Conservation (phyloP, 2,329 filamentous ascomycete species). For the Ophiosphaerella korrae region DNA sequence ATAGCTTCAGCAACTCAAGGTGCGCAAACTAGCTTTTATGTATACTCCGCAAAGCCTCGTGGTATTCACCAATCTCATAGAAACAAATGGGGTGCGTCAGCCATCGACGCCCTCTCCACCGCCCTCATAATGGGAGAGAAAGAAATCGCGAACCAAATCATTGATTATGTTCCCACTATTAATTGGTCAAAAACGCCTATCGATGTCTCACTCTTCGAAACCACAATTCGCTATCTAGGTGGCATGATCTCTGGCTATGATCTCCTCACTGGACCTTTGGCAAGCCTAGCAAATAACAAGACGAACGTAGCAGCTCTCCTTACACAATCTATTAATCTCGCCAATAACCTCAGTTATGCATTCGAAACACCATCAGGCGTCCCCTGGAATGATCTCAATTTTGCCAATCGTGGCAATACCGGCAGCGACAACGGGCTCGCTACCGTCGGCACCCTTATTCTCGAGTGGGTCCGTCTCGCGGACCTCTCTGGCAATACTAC, state of each 20-base stretch:
- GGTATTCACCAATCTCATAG: constrained; percentile 51
- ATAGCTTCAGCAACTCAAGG: constrained; percentile 71
- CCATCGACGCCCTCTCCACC: constrained; percentile 79
- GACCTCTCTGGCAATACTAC: constrained; percentile 71
- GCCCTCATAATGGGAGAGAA: constrained; percentile 76
- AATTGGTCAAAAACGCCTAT: constrained; percentile 67
- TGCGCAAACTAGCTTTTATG: constrained; percentile 44
- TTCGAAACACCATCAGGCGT: constrained; percentile 79
- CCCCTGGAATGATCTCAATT: constrained; percentile 70
- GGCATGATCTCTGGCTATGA: constrained; percentile 79
- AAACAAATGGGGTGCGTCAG: constrained; percentile 84
- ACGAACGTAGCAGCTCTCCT: constrained; percentile 65
- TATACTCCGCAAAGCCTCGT: too few relatives aligned
- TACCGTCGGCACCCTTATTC: constrained; percentile 75
- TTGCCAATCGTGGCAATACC: constrained; percentile 57
- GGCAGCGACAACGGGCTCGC: constrained; percentile 72
- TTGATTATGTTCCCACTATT: constrained; percentile 72
- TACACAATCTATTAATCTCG: constrained; percentile 69
- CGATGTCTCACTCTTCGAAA: constrained; percentile 81
- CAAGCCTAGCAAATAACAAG: constrained; percentile 54
- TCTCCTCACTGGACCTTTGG: constrained; percentile 71
- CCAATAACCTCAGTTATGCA: constrained; percentile 74
- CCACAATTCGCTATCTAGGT: constrained; percentile 84
- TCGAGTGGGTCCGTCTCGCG: constrained; percentile 83
- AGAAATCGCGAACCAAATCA: constrained; percentile 70